Evolutionary conservation across 257 asterid species (phyloP), one percentile per base, ranked within the genome.

Genomic region (Lycium barbarum): DNA sequence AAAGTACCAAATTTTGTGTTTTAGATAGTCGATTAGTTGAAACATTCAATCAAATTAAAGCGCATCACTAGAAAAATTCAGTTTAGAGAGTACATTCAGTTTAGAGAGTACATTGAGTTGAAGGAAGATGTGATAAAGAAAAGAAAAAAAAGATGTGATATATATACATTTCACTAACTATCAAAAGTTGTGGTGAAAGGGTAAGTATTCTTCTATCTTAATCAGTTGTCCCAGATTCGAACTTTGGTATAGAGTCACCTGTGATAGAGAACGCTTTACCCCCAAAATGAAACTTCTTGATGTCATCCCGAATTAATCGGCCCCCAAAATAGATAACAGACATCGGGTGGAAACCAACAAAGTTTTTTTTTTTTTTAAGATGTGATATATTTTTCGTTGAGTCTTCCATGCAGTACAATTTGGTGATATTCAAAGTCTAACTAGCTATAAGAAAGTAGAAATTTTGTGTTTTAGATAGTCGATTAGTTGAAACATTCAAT

Each of bases 251-350:
- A 67, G 14, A 0, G 14, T 67, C 6, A 0, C 2, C 5, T 67
- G 33, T 67, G 6, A 11, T 26, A 26, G 4, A 1, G 2, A 33
- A 0, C 0, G 3, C 6, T 26, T 33, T 33, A 11, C 17, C 7
- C 0, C 7, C n/a, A 0, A 3, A 12, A 1, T 0, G 0, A 12
- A 35, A 0, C 6, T 35, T 36, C 1, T 0, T 7, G 0, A 67
- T 0, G 1, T 8, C 17, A 14, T 67, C 3, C 8, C 3, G 10
- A 15, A 67, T 36, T 35, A 14, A 0, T 67, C 22, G 7, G 10
- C 2, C 0, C 0, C 0, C 6, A 67, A 67, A 67, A 13, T 14
- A 67, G 1, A 8, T 35, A 67, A 0, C 9, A 57, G 2, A 17
- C 20, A 57, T 6, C 1, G 2, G 17, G 5, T 0, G 2, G 6